These are phyloP conservation scores for Talaromyces wortmannii DNA, from an alignment of 495 filamentous ascomycete genomes.

Conservation along the genomic window DNA sequence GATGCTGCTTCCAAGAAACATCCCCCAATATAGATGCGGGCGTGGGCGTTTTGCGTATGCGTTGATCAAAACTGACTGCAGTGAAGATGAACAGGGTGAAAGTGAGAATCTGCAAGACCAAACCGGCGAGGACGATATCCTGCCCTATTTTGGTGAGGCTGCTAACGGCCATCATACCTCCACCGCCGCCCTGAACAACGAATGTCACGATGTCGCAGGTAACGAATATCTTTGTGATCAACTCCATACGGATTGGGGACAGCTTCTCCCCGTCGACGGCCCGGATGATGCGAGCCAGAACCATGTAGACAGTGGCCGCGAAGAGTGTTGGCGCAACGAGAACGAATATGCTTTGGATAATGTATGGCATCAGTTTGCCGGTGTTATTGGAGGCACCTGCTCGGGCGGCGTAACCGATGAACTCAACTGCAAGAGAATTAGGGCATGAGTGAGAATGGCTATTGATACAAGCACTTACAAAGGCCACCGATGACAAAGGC, in stretches of 20 bases:
- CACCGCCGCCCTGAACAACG: slow-evolving; percentile 15
- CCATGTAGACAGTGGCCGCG: slow-evolving; percentile 51
- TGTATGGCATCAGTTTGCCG: slow-evolving; percentile 12
- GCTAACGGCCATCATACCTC: slow-evolving; percentile 8
- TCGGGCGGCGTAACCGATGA: slow-evolving; percentile 37
- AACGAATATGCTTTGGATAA: slow-evolving; percentile 23
- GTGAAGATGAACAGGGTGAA: slow-evolving; percentile 26
- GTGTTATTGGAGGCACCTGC: slow-evolving; percentile 11
- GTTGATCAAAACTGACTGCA: slow-evolving; percentile 16
- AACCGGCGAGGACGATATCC: slow-evolving; percentile 19
- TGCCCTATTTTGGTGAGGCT: slow-evolving; percentile 3
- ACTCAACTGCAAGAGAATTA: slow-evolving; percentile 29
- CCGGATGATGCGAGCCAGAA: slow-evolving; percentile 41
- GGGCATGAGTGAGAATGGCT: slow-evolving; percentile 1
- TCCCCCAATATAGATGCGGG: slow-evolving; percentile 5
- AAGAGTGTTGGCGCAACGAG: slow-evolving; percentile 27
- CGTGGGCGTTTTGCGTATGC: slow-evolving; percentile 15
- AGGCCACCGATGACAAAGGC: slow-evolving; percentile 19
- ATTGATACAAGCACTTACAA: slow-evolving; percentile 12
- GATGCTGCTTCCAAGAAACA: slow-evolving; percentile 37
- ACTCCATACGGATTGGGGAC: slow-evolving; percentile 9
- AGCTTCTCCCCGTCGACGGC: slow-evolving; percentile 29
- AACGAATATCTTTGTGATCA: slow-evolving; percentile 24
- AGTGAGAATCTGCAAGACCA: slow-evolving; percentile 24
- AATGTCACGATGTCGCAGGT: slow-evolving; percentile 19